A percentile compares a stretch with the other conserved stretches of the same genome.
phyloP scores from a whole-genome alignment of 148 eudicot genomes.

The Rhododendron griersonianum region DNA sequence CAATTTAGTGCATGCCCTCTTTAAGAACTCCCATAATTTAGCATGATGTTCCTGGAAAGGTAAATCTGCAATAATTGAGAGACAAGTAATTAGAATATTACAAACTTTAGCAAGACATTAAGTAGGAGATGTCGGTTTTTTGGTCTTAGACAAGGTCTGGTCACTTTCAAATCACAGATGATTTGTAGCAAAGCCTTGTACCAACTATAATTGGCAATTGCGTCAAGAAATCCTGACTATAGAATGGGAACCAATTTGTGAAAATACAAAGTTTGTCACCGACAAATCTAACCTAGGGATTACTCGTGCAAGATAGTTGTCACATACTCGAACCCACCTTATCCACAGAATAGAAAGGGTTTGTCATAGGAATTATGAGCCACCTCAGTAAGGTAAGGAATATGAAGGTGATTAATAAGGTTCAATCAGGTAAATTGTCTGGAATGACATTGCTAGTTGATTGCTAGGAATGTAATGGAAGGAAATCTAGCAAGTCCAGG shows the following conservation, averaged over 20 bases:
- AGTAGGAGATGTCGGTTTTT: not conserved
- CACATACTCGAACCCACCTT: not conserved
- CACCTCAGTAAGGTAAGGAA: not conserved
- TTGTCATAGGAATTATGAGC: not conserved
- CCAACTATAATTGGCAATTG: not conserved
- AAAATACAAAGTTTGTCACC: not conserved
- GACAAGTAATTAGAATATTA: constrained; percentile 12
- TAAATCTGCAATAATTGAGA: constrained; percentile 58
- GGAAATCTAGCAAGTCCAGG: not conserved
- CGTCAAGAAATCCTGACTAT: no score
- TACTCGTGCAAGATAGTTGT: not conserved
- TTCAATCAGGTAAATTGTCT: not conserved
- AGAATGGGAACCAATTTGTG: not conserved
- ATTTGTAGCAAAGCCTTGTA: not conserved
- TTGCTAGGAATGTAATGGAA: no score
- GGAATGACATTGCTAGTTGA: not conserved
- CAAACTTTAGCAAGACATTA: not conserved
- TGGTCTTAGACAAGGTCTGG: not conserved
- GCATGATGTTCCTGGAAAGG: constrained; percentile 64
- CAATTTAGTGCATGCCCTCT: constrained; percentile 75
- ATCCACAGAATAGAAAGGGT: not conserved
- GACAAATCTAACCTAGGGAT: not conserved
- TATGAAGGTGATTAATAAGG: not conserved
- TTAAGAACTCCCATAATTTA: constrained; percentile 68
- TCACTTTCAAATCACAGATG: not conserved